Base-by-base conservation (phyloP, 108 stramenopile genomes). In the Cyclotella choctawhatcheeana region DNA sequence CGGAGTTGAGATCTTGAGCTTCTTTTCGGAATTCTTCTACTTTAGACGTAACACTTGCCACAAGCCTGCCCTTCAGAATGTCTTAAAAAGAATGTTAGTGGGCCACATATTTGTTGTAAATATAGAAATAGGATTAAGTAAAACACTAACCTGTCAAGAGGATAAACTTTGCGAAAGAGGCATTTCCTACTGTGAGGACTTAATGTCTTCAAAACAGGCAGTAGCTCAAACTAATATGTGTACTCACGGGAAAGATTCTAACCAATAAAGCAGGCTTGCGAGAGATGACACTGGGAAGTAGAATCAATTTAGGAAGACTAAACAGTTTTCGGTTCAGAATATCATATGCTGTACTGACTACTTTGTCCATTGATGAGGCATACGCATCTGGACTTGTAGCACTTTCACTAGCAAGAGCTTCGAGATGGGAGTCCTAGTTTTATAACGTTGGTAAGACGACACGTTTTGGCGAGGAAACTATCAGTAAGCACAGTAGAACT, bases 241-340 rank as follows among this genome's bases (percentile, higher is more conserved):
- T n/a, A 44, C 60, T 44, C 40, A 61, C 60, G 5, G 94, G 94
- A 40, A 89, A 89, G 2, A 95, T 88, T 54, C 91, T 84, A 3
- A 84, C 85, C 73, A 95, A 58, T 58, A 95, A 51, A 61, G 77
- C 69, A 13, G 94, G 94, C 51, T 92, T 89, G 13, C 77, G 77
- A 13, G 81, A 51, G 44, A 95, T 88, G n/a, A 95, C 84, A 22
- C 83, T 84, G 0, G 94, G 94, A 5, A 95, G 63, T 20, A 95
- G 73, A 58, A 93, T 48, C 3, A 95, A 71, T 43, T 95, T 95
- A 1, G 94, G 94, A 8, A 95, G 58, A 53, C 85, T 86, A 53
- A 95, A 95, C n/a, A 95, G 33, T 52, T 95, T 95, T n/a, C 94
- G 85, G 56, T 95, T 95, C 80, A 95, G 76, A 16, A 70, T 45